phyloP scores from a whole-genome alignment of 345 rosid species.

The Salix brachista region DNA sequence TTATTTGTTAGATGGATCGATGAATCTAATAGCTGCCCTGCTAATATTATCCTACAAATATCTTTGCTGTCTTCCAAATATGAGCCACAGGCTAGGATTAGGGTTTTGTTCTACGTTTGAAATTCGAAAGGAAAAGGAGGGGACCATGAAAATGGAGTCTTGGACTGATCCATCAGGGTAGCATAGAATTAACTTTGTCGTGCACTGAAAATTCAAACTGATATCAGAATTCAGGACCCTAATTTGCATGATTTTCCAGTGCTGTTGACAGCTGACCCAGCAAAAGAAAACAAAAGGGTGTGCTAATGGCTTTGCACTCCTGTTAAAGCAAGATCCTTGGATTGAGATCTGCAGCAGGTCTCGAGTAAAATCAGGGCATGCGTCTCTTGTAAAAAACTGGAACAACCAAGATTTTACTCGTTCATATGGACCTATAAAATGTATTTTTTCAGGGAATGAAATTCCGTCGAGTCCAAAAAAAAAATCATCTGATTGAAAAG shows the following conservation, averaged over 20 bases:
- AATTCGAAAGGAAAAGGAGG: background rate
- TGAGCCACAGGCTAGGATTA: background rate
- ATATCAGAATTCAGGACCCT: background rate
- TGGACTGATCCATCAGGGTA: background rate
- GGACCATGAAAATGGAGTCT: background rate
- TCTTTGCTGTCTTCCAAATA: background rate
- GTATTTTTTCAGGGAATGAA: rapidly evolving
- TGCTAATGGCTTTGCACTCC: background rate
- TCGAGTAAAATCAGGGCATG: too few species aligned
- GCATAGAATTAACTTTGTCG: background rate
- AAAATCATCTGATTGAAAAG: too few species aligned
- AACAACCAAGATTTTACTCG: too few species aligned
- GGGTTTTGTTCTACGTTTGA: background rate
- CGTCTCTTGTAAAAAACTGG: rapidly evolving
- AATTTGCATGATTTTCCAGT: background rate
- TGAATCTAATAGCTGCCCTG: background rate
- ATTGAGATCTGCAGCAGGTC: too few species aligned
- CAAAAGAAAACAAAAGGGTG: background rate
- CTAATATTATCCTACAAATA: background rate
- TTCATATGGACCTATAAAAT: rapidly evolving
- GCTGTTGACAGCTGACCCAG: background rate
- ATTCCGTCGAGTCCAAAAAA: too few species aligned
- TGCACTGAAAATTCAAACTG: background rate
- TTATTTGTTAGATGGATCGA: background rate
- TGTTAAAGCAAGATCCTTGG: background rate